Conservation (phyloP, 192 early-diverging fungal species). For the Backusella mclennaniae region DNA sequence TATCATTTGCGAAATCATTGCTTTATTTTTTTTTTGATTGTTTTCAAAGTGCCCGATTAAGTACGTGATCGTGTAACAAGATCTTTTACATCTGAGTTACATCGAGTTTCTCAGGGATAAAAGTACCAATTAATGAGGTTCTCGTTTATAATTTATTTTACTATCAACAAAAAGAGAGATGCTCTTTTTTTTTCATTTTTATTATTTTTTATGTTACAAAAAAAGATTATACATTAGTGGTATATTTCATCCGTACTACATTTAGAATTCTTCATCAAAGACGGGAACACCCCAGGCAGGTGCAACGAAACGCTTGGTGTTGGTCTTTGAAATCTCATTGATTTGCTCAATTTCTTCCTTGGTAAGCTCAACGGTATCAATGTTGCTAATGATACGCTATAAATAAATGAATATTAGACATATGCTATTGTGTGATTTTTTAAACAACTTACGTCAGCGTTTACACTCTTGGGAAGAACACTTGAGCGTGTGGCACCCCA, state of each 20-base stretch:
- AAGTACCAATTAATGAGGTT: too few species aligned
- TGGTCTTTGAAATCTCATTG: constrained; percentile 36
- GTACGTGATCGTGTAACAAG: too few species aligned
- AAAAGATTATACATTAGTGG: background rate
- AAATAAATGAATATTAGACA: background rate
- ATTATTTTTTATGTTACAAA: background rate
- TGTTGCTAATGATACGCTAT: constrained; percentile 60
- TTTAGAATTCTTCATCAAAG: constrained; percentile 32
- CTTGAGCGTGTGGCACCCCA: constrained; percentile 79
- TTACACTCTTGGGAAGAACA: constrained; percentile 84
- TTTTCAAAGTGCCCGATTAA: background rate
- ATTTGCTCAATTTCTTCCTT: constrained; percentile 42
- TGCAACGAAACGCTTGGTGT: constrained; percentile 27
- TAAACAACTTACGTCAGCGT: constrained; percentile 32
- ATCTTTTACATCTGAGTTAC: too few species aligned
- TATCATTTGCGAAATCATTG: background rate
- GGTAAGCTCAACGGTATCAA: constrained; percentile 44
- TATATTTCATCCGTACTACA: background rate
- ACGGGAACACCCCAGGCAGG: constrained; percentile 37
- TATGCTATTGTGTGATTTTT: background rate
- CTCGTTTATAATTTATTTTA: background rate
- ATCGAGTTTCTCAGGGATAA: too few species aligned
- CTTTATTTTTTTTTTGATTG: background rate
- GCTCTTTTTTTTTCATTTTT: background rate
- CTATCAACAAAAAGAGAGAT: background rate